A percentile compares a stretch with the other conserved stretches of the same genome.
These are phyloP conservation scores for Melanomma pulvis-pyrius DNA, from an alignment of 495 filamentous ascomycete genomes.

Conservation along the genomic window DNA sequence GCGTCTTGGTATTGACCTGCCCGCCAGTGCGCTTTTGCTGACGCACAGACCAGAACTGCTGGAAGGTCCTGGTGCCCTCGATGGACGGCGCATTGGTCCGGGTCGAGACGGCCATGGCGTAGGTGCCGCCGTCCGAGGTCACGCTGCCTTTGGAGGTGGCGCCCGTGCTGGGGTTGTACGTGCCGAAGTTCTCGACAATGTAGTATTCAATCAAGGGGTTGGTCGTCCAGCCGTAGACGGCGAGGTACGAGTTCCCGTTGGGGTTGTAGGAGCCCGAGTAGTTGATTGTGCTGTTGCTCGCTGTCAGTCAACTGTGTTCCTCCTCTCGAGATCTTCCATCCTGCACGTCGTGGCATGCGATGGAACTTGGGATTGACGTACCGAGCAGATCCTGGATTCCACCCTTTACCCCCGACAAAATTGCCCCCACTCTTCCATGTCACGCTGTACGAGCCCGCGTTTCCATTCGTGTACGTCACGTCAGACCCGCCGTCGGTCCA, in stretches of 20 bases:
- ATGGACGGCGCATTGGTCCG: constrained; percentile 53
- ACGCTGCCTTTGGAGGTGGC: constrained; percentile 23
- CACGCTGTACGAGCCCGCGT: constrained; percentile 58
- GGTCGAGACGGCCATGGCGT: constrained; percentile 31
- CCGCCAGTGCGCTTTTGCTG: constrained; percentile 57
- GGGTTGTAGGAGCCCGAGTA: constrained; percentile 60
- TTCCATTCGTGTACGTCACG: constrained; percentile 62
- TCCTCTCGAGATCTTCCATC: background rate
- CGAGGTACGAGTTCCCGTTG: constrained; percentile 61
- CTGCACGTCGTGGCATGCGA: too few species aligned
- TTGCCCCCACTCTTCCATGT: constrained; percentile 58
- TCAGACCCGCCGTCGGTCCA: constrained; percentile 60
- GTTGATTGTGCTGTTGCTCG: constrained; percentile 49
- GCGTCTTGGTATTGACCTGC: constrained; percentile 50
- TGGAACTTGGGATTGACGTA: background rate
- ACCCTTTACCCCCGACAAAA: constrained; percentile 61
- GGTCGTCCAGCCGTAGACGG: constrained; percentile 66
- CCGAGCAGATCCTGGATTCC: constrained; percentile 43
- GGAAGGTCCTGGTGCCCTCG: constrained; percentile 61
- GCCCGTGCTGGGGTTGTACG: constrained; percentile 55
- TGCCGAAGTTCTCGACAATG: constrained; percentile 62
- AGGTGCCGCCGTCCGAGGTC: constrained; percentile 36
- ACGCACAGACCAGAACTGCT: constrained; percentile 65
- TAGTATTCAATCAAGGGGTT: constrained; percentile 68
- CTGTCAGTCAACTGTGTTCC: background rate